Base-by-base conservation (phyloP, 352 stramenopile genomes). In the Phytophthora pini region DNA sequence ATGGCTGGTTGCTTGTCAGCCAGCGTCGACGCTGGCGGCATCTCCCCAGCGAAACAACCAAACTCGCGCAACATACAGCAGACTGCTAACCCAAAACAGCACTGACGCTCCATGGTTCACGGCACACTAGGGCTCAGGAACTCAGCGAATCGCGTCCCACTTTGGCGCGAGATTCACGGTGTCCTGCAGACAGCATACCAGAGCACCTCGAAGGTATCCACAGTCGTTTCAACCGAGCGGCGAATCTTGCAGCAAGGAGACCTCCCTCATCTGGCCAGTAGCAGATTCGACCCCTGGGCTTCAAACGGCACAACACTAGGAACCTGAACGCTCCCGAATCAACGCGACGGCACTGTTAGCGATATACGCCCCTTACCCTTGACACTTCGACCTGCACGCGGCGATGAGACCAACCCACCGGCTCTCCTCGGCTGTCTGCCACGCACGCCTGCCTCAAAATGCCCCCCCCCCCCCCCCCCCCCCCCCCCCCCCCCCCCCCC, bases 381-480 rank as follows among this genome's bases (percentile, higher is more conserved):
- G 13, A 50, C 44, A 51, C 4, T 27, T 47, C n/a, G 40, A 15
- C 32, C 31, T 13, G 43, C 31, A 46, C 61, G 46, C 29, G 44
- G 53, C 61, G 46, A 64, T 69, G 61, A 58, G 61, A 46, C 46
- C 60, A 43, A 64, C 46, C 57, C 20, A 65, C 51, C 36, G 43
- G 44, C 50, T 62, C 58, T 66, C 31, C 15, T 22, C n/a, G 32
- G 11, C 12, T 48, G 9, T 26, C 10, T 41, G 47, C 47, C 17
- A 54, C 29, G 12, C 26, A 52, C 45, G 17, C 31, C 58, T 36
- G 48, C 29, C 58, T 65, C 57, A 59, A 12, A 20, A 32, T 15
- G 20, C 51, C 60, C 51, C 51, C 60, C 51, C n/a, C n/a, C n/a
- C n/a, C n/a, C n/a, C n/a, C n/a, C n/a, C n/a, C n/a, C n/a, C n/a